Evolutionary conservation across 129 eudicot genomes (phyloP), one percentile per base, ranked within the genome.

Genomic region (Flaveria trinervia): DNA sequence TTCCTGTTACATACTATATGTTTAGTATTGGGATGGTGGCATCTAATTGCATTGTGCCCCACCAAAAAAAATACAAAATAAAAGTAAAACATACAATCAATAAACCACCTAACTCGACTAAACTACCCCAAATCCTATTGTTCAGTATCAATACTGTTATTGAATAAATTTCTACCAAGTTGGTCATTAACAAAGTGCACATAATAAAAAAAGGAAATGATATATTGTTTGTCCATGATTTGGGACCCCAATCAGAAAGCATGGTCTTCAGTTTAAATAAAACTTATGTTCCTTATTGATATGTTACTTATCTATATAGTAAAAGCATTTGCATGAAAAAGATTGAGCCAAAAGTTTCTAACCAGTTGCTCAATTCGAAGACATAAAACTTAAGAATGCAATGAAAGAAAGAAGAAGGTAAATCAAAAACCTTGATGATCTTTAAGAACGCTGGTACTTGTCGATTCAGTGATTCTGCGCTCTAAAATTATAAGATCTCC

Each of bases 401-500:
- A 45, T 7, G 36, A 74, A 36, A 71, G 50, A 25, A 44, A 55
- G 5, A 8, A 39, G 14, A 64, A 80, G 66, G 65, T 56, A 49
- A 51, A 44, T 71, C 50, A 55, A 68, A 72, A 78, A 90, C 98
- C 98, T 88, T 89, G 97, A 57, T 74, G 56, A 74, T 95, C 93
- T 80, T 86, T 95, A 20, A 95, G 66, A 60, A 86, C 77, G 55
- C 82, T 84, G 52, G 96, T 76, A 74, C 88, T 84, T 25, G 89
- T 18, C 12, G 99, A 81, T 71, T 95, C 94, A 0, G 97, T 51
- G 70, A 95, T 89, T 81, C 90, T 81, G 17, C 99, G 89, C 70
- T 95, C 97, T 56, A 95, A 74, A 3, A 86, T 86, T 57, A 95
- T 91, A 57, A 68, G 46, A 78, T 91, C 88, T 54, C 99, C 99